Conservation (phyloP, 2,329 filamentous ascomycete genomes). For the Westerdykella ornata region DNA sequence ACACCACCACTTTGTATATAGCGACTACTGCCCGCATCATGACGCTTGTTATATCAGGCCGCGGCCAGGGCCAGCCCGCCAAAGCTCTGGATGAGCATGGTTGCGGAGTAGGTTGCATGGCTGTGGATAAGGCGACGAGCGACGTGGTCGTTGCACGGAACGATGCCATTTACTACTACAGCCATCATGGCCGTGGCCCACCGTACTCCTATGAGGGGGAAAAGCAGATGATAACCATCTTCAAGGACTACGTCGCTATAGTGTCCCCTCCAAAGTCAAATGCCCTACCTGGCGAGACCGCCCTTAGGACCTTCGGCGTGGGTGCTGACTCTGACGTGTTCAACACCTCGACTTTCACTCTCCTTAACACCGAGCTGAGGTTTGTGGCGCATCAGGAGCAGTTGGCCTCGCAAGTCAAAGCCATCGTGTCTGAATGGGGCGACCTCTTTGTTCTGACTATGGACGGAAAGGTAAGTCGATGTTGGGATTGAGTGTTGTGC, state of each 20-base stretch:
- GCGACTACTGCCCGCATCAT: constrained; percentile 84
- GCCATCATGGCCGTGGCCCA: constrained; percentile 72
- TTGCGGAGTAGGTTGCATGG: constrained; percentile 93
- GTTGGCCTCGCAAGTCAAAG: constrained; percentile 70
- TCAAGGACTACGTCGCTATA: constrained; percentile 78
- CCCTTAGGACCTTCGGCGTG: constrained; percentile 67
- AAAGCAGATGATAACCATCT: constrained; percentile 74
- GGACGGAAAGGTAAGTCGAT: constrained; percentile 72
- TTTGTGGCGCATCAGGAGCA: constrained; percentile 87
- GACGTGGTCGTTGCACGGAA: constrained; percentile 89
- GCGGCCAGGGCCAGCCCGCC: constrained; percentile 81
- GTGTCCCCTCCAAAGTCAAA: constrained; percentile 68
- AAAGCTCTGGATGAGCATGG: constrained; percentile 83
- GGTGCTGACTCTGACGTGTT: constrained; percentile 70
- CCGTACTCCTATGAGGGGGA: constrained; percentile 87
- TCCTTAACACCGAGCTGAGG: constrained; percentile 86
- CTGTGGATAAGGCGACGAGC: constrained; percentile 68
- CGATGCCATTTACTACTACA: constrained; percentile 94
- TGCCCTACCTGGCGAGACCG: constrained; percentile 49
- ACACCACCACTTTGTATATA: constrained; percentile 75
- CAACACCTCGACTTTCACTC: constrained; percentile 77
- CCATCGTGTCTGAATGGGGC: constrained; percentile 80
- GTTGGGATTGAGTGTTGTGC: background rate
- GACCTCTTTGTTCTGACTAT: constrained; percentile 84
- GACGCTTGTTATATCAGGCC: constrained; percentile 78